Conservation (phyloP, 2,329 filamentous ascomycete species). For the Epichloe brachyelytri region DNA sequence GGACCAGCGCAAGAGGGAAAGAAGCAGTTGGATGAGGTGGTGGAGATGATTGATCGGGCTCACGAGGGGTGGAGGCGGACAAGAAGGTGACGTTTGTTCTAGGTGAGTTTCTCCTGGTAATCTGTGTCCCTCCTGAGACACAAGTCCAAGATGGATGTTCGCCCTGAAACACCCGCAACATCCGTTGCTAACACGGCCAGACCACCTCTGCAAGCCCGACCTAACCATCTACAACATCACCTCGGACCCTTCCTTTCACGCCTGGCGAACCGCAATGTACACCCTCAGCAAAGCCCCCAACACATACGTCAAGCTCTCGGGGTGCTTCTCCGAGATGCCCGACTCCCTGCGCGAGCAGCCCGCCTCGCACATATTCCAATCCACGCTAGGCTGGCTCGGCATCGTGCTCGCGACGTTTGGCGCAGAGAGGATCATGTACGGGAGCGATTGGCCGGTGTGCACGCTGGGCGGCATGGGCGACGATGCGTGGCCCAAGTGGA, state of each 20-base stretch:
- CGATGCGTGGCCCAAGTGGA: constrained; percentile 65
- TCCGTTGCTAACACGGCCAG: constrained; percentile 25
- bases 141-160: too few relatives aligned
- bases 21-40: constrained; percentile 58
- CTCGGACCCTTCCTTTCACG: constrained; percentile 44
- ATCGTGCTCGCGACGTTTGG: constrained; percentile 63
- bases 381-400: constrained; percentile 57
- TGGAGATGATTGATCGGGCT: constrained; percentile 56
- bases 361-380: constrained; percentile 45
- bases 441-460: constrained; percentile 88
- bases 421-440: constrained; percentile 67
- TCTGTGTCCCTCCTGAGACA: too few relatives aligned
- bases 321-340: constrained; percentile 69
- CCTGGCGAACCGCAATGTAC: constrained; percentile 58
- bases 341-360: constrained; percentile 34
- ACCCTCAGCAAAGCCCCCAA: constrained; percentile 49
- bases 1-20: constrained; percentile 67
- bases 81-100: constrained; percentile 55
- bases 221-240: constrained; percentile 47
- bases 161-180: too few relatives aligned
- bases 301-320: constrained; percentile 88
- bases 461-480: constrained; percentile 39
- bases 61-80: constrained; percentile 46
- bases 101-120: constrained; percentile 36
- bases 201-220: constrained; percentile 85